Evolutionary conservation across 2,329 filamentous ascomycete species (phyloP).

Genomic region (Fusarium sp.): DNA sequence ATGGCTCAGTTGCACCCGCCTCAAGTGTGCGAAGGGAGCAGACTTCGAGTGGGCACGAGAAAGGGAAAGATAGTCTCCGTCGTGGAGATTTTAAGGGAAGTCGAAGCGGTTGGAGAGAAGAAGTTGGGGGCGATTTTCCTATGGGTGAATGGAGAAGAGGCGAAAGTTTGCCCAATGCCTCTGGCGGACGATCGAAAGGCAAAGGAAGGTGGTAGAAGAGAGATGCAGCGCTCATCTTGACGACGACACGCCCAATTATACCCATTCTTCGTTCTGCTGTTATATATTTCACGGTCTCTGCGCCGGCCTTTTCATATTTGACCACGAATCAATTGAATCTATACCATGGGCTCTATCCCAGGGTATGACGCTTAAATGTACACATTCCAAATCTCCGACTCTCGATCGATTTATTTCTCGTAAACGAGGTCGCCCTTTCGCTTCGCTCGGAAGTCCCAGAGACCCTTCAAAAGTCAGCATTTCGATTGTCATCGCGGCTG

Average conservation of each 20-base stretch:
- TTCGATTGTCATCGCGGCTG: not conserved
- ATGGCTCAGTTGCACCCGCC: constrained; percentile 78
- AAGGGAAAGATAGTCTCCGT: constrained; percentile 46
- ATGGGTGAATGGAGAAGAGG: constrained; percentile 75
- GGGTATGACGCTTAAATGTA: constrained; percentile 55
- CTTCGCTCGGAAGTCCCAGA: constrained; percentile 88
- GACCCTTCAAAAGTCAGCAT: constrained; percentile 70
- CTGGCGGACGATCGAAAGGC: constrained; percentile 46
- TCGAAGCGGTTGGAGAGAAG: constrained; percentile 54
- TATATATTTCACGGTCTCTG: constrained; percentile 20
- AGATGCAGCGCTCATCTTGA: constrained; percentile 6
- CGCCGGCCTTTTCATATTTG: constrained; percentile 9
- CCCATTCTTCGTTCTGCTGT: constrained; percentile 33
- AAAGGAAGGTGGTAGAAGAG: constrained; percentile 46
- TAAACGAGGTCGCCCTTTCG: constrained; percentile 83
- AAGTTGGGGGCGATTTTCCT: constrained; percentile 53
- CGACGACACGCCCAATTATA: constrained; percentile 44
- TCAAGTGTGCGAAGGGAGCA: constrained; percentile 51
- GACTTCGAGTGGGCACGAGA: constrained; percentile 34
- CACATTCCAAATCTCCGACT: constrained; percentile 44
- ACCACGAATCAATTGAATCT: constrained; percentile 34
- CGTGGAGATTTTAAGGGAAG: constrained; percentile 52
- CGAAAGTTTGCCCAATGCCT: constrained; percentile 68
- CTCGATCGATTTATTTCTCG: constrained; percentile 71
- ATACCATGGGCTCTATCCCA: constrained; percentile 46